These are phyloP conservation scores for Hyaloscypha bicolor DNA, from an alignment of 495 filamentous ascomycete genomes.

Conservation along the genomic window DNA sequence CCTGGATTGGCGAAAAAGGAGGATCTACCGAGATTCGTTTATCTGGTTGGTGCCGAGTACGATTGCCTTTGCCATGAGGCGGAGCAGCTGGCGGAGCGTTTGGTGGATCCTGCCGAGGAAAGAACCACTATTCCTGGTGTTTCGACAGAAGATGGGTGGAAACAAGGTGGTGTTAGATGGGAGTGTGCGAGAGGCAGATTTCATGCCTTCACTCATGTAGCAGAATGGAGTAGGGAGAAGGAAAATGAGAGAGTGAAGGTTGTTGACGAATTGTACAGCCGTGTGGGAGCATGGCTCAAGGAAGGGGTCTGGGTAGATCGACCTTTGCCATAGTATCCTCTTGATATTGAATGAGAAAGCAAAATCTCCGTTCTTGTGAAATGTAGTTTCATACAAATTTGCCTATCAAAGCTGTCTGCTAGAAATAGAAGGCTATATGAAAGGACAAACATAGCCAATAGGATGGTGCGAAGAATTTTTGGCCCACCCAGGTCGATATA, in stretches of 20 bases:
- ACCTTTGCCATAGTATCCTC: neutral
- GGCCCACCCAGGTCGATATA: no score
- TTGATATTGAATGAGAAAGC: neutral
- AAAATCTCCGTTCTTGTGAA: no score
- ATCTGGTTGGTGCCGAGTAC: conserved; percentile 18
- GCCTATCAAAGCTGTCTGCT: no score
- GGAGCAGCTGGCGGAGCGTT: conserved; percentile 4
- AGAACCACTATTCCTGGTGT: conserved; percentile 1
- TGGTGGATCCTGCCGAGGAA: conserved; percentile 3
- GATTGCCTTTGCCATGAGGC: conserved; percentile 23
- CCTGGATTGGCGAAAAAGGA: conserved; percentile 35
- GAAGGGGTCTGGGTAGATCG: neutral
- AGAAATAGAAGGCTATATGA: no score
- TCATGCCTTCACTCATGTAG: conserved; percentile 13
- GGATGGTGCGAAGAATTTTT: no score
- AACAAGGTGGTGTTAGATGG: conserved; percentile 6
- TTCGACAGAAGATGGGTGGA: conserved; percentile 3
- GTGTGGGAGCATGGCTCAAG: conserved; percentile 7
- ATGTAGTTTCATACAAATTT: no score
- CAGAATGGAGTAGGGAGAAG: conserved; percentile 1
- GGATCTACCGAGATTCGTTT: conserved; percentile 32
- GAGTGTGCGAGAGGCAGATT: conserved; percentile 6
- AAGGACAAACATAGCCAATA: no score
- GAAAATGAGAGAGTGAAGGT: conserved; percentile 5
- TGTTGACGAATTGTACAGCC: conserved; percentile 2